A percentile compares a stretch with the other conserved stretches of the same genome.
These are phyloP conservation scores for Beauveria scarabaeidicola DNA, from an alignment of 2,329 filamentous ascomycete species.

Conservation along the genomic window DNA sequence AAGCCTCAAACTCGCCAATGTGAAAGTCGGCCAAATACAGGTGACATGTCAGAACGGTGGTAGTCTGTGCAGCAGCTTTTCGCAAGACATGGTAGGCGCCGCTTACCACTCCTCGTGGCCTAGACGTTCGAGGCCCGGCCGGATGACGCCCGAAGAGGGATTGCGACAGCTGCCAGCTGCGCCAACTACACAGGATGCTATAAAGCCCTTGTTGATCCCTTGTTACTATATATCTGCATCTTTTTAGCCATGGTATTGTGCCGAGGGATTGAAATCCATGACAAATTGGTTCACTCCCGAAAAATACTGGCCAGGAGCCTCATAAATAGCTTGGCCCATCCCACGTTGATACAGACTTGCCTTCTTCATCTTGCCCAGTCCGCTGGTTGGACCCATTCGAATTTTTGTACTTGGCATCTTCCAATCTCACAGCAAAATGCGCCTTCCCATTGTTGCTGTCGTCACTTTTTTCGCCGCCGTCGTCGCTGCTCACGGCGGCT, in stretches of 20 bases:
- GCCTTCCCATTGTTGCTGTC: background rate
- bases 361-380: too few relatives aligned
- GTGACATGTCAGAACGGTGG: too few relatives aligned
- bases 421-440: background rate
- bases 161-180: background rate
- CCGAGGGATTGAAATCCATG: background rate
- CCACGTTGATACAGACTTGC: background rate
- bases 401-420: background rate
- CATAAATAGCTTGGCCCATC: background rate
- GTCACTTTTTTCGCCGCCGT: background rate
- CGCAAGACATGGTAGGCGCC: background rate
- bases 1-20: background rate
- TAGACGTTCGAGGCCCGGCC: background rate
- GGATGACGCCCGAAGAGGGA: background rate
- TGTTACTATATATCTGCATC: too few relatives aligned
- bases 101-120: background rate
- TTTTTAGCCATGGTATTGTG: background rate
- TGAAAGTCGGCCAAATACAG: background rate
- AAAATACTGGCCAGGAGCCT: background rate
- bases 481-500: background rate
- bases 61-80: too few relatives aligned
- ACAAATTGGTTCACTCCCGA: background rate
- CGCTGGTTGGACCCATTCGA: background rate
- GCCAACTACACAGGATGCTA: background rate
- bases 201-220: background rate